These are phyloP conservation scores for Allium fistulosum DNA, from an alignment of 106 monocot species.

Conservation along the genomic window DNA sequence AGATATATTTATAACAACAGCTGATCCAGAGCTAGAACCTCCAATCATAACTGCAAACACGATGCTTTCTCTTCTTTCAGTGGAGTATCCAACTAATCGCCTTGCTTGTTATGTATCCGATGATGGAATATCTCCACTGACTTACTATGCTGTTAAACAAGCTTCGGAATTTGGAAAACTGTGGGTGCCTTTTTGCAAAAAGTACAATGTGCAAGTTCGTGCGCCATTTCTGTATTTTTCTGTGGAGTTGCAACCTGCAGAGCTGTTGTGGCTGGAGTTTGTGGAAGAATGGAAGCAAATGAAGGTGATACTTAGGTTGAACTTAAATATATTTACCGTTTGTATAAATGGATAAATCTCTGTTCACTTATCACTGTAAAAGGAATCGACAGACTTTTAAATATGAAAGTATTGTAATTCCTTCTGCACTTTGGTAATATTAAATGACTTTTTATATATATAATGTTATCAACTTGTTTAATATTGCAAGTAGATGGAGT, in stretches of 20 bases:
- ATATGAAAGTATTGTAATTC: too few species aligned
- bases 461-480: not conserved
- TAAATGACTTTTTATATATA: too few species aligned
- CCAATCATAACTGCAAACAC: conserved; percentile 60
- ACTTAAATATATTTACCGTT: too few species aligned
- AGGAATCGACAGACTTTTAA: too few species aligned
- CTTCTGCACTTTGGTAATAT: too few species aligned
- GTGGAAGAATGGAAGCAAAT: conserved; percentile 17
- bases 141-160: conserved; percentile 37
- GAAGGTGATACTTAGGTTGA: conserved; percentile 14
- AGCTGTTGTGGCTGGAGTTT: conserved; percentile 8
- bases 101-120: conserved; percentile 72
- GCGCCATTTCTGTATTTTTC: conserved; percentile 54
- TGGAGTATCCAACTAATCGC: conserved; percentile 44
- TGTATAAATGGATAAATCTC: too few species aligned
- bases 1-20: conserved; percentile 69
- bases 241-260: not conserved
- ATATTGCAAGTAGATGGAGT: conserved; percentile 11
- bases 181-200: conserved; percentile 73
- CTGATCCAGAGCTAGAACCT: conserved; percentile 52
- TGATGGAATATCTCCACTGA: conserved; percentile 44
- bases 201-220: conserved; percentile 26
- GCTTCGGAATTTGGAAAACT: conserved; percentile 34
- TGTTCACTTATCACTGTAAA: too few species aligned
- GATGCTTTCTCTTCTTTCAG: conserved; percentile 48